These are phyloP conservation scores for Solanum chilense DNA, from an alignment of 257 asterid genomes.

Conservation along the genomic window DNA sequence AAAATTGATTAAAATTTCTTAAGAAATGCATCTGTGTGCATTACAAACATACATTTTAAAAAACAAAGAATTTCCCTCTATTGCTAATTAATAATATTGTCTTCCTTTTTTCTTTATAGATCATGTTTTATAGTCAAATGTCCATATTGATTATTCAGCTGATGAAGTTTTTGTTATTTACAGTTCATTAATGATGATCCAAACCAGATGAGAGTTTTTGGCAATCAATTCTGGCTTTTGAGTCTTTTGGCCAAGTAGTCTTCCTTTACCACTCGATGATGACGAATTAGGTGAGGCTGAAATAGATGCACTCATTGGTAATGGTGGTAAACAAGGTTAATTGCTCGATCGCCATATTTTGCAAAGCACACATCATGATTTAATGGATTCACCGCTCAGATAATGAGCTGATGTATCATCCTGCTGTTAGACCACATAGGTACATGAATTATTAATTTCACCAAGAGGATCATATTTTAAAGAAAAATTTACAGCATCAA, in stretches of 20 bases:
- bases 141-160: background rate
- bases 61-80: background rate
- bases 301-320: slow-evolving; percentile 10
- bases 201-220: slow-evolving; percentile 13
- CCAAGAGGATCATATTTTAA: background rate
- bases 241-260: slow-evolving; percentile 10
- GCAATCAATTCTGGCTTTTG: slow-evolving; percentile 22
- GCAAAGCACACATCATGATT: slow-evolving; percentile 25
- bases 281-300: slow-evolving; percentile 13
- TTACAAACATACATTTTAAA: background rate
- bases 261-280: slow-evolving; percentile 14
- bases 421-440: slow-evolving; percentile 21
- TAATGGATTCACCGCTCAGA: slow-evolving; percentile 33
- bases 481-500: background rate
- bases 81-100: background rate
- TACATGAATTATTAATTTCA: background rate
- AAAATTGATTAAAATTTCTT: background rate
- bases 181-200: background rate
- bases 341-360: slow-evolving; percentile 1
- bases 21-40: background rate
- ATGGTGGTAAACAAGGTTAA: background rate
- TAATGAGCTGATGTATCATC: slow-evolving; percentile 12
- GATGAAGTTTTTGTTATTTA: background rate
- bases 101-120: background rate
- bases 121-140: background rate